Evolutionary conservation across 116 monocot genomes (phyloP).

Genomic region (Posidonia oceanica): DNA sequence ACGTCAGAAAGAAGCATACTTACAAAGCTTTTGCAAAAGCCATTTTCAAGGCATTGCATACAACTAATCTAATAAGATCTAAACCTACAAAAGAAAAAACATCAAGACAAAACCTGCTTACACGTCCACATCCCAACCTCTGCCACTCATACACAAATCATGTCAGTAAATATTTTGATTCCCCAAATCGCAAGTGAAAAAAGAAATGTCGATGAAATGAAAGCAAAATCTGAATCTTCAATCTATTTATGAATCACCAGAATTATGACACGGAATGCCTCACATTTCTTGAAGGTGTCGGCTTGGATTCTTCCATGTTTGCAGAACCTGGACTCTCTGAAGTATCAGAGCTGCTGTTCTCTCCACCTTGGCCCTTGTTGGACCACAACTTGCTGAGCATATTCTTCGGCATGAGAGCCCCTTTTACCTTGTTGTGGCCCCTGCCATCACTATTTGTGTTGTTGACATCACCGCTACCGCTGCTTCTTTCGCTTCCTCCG

Average conservation of each 20-base stretch:
- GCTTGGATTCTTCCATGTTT: slow-evolving; percentile 37
- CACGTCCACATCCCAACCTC: not conserved
- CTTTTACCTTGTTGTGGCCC: slow-evolving; percentile 27
- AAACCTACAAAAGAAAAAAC: not conserved
- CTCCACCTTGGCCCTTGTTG: slow-evolving; percentile 28
- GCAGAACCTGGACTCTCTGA: slow-evolving; percentile 43
- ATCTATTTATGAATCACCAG: too few relatives aligned
- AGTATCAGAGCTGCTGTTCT: slow-evolving; percentile 68
- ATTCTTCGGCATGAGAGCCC: slow-evolving; percentile 33
- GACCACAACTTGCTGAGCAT: slow-evolving; percentile 51
- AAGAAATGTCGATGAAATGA: too few relatives aligned
- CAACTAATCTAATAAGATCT: not conserved
- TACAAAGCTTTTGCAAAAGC: not conserved
- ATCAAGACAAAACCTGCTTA: not conserved
- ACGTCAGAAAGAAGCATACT: not conserved
- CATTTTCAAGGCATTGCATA: not conserved
- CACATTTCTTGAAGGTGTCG: slow-evolving; percentile 39
- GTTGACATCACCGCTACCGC: slow-evolving; percentile 14
- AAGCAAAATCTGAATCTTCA: too few relatives aligned
- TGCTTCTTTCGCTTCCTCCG: slow-evolving; percentile 24
- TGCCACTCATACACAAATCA: not conserved
- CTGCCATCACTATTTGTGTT: slow-evolving; percentile 15
- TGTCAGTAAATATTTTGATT: not conserved
- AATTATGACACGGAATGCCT: slow-evolving; percentile 39
- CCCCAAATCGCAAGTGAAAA: too few relatives aligned